Percentiles rank a stretch among this genome's conserved stretches.
phyloP scores from a whole-genome alignment of 164 flowering plant species.

The Magnolia kwangsiensis region DNA sequence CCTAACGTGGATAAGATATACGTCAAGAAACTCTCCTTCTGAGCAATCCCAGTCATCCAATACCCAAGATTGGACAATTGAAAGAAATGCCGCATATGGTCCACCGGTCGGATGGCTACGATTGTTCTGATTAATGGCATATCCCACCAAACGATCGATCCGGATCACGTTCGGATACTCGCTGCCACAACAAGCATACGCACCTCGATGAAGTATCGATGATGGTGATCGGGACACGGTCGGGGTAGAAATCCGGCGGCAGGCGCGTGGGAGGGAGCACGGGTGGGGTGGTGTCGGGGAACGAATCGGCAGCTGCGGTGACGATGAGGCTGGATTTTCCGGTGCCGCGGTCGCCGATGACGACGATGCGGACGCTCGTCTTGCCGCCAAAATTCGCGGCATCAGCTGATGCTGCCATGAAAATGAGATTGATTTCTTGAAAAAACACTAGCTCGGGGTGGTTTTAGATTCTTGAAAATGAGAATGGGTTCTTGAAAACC shows the following conservation, averaged over 20 bases:
- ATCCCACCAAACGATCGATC: not conserved
- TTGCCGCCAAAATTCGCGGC: conserved; percentile 21
- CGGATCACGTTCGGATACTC: not conserved
- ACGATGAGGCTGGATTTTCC: conserved; percentile 81
- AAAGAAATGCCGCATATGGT: no score
- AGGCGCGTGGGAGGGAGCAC: conserved; percentile 74
- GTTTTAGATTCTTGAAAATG: not conserved
- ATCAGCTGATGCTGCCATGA: conserved; percentile 41
- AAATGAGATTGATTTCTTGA: conserved; percentile 1
- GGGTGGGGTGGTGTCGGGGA: conserved; percentile 55
- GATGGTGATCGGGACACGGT: conserved; percentile 69
- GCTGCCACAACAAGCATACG: not conserved
- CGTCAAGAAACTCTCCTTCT: no score
- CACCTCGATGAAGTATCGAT: conserved; percentile 80
- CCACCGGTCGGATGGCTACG: no score
- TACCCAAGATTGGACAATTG: no score
- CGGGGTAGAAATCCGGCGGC: conserved; percentile 74
- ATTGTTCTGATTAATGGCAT: no score
- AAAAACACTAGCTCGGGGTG: not conserved
- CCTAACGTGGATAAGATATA: no score
- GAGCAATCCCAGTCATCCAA: no score
- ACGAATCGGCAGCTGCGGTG: conserved; percentile 62
- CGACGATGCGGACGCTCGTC: conserved; percentile 63
- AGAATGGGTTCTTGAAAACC: not conserved
- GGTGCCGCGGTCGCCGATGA: conserved; percentile 75